Evolutionary conservation across 805 yeast genomes (phyloP), one percentile per base, ranked within the genome.

Genomic region (Tetrapisispora nanseiensis): DNA sequence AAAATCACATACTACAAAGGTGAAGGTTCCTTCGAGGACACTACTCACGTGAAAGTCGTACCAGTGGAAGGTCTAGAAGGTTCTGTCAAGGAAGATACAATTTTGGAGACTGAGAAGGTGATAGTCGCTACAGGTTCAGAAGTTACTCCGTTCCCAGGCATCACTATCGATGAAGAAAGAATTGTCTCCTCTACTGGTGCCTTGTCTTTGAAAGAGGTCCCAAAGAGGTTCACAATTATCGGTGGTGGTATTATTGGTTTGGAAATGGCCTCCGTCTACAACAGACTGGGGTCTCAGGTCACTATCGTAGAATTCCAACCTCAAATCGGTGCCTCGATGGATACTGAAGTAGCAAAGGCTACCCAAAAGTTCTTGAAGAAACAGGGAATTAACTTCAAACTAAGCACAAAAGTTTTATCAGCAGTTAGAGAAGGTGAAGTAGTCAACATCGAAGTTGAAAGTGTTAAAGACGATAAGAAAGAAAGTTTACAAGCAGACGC

Each of bases 181-280:
- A 92, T 92, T 54, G 97, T 92, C 42, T 75, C 95, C 29, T 87
- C 97, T 26, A 92, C 99, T 37, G 99, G 99, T 57, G 84, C 86
- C 45, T 70, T 92, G 44, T 66, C 82, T 20, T 74, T 92, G 56
- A 75, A 77, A 65, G 95, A 89, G 72, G 74, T 92, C 46, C 99
- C 99, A 62, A 87, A 92, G 75, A 80, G 74, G 64, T 59, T 92
- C 61, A 82, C 90, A 53, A 80, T 92, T 68, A 90, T 92, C 58
- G 99, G 99, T 65, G 99, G 96, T 70, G 98, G 99, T 75, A 90
- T 92, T 71, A 92, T 92, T 64, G 99, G 99, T 61, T 78, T 92
- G 55, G 99, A 92, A 73, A 92, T 92, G 96, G 98, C 95, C 50
- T 89, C 97, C 21, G 99, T 92, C 37, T 92, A 94, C 82, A 71